Percentiles rank a stretch among this genome's conserved stretches.
Conservation (phyloP, 441 rosid species). For the Biscutella laevigata region DNA sequence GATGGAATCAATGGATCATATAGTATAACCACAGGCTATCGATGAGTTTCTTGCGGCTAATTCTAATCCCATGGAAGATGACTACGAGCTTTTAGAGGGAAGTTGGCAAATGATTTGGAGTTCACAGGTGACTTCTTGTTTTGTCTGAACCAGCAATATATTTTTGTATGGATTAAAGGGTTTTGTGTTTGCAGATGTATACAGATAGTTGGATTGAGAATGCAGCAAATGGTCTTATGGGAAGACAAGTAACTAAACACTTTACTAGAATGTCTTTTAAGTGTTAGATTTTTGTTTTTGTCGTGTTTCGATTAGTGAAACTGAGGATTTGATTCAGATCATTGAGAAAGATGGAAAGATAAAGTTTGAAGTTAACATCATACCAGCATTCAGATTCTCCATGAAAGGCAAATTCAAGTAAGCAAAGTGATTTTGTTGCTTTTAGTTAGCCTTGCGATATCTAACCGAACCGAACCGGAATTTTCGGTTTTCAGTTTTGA, state of each 20-base stretch:
- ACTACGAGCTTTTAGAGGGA: conserved; percentile 57
- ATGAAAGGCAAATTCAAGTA: conserved; percentile 63
- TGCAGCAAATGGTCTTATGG: conserved; percentile 93
- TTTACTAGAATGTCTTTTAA: not conserved
- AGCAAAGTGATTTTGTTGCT: no score
- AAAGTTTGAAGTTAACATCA: conserved; percentile 57
- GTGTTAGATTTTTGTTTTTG: not conserved
- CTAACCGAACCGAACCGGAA: no score
- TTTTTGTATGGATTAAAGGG: not conserved
- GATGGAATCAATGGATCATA: not conserved
- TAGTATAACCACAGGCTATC: conserved; percentile 49
- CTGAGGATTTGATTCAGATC: conserved; percentile 32
- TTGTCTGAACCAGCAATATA: not conserved
- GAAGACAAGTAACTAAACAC: conserved; percentile 56
- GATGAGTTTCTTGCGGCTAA: conserved; percentile 46
- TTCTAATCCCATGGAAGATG: conserved; percentile 27
- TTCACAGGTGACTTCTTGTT: conserved; percentile 52
- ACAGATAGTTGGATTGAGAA: conserved; percentile 96
- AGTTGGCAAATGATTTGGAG: conserved; percentile 98
- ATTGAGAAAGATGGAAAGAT: conserved; percentile 48
- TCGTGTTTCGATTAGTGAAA: not conserved
- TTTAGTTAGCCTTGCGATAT: no score
- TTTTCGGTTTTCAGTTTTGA: no score
- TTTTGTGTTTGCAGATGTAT: conserved; percentile 42
- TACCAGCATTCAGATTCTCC: conserved; percentile 76